phyloP scores from a whole-genome alignment of 208 protist species.

The Leptomonas seymouri region DNA sequence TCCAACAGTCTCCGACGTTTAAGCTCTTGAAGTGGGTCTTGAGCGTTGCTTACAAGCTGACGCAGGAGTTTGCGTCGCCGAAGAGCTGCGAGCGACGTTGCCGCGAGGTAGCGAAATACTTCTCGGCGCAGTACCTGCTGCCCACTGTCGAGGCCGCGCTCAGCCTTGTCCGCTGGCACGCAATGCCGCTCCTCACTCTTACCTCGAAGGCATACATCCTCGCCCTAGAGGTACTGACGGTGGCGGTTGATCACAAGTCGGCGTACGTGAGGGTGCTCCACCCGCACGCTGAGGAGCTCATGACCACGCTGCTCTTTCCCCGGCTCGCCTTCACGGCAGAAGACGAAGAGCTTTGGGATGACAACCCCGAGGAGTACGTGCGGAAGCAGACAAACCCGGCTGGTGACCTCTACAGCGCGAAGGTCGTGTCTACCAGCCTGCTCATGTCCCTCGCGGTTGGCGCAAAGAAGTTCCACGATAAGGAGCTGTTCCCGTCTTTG shows the following conservation, averaged over 20 bases:
- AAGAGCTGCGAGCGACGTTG: slow-evolving; percentile 68
- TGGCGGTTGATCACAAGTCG: slow-evolving; percentile 43
- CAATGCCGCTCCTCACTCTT: slow-evolving; percentile 39
- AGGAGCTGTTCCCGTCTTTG: slow-evolving; percentile 48
- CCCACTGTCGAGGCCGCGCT: slow-evolving; percentile 52
- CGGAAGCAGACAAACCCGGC: slow-evolving; percentile 79
- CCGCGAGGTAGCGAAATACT: slow-evolving; percentile 56
- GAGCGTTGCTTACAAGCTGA: slow-evolving; percentile 51
- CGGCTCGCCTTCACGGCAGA: slow-evolving; percentile 81
- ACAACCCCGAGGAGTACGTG: slow-evolving; percentile 93
- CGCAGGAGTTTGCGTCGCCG: slow-evolving; percentile 63
- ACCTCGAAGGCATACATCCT: slow-evolving; percentile 90
- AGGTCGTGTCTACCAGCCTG: slow-evolving; percentile 71
- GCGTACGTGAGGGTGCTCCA: slow-evolving; percentile 55
- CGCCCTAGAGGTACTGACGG: slow-evolving; percentile 68
- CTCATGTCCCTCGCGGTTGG: slow-evolving; percentile 67
- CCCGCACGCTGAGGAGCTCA: slow-evolving; percentile 68
- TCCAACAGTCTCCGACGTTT: slow-evolving; percentile 67
- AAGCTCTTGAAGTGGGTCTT: slow-evolving; percentile 67
- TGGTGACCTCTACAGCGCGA: slow-evolving; percentile 84
- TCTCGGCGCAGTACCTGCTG: slow-evolving; percentile 41
- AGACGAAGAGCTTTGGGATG: slow-evolving; percentile 87
- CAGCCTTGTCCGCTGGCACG: slow-evolving; percentile 80
- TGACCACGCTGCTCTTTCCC: slow-evolving; percentile 88
- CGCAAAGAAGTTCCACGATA: slow-evolving; percentile 71